A percentile compares a stretch with the other conserved stretches of the same genome.
These are phyloP conservation scores for Globisporangium echinulatum DNA, from an alignment of 352 stramenopile genomes.

Conservation along the genomic window DNA sequence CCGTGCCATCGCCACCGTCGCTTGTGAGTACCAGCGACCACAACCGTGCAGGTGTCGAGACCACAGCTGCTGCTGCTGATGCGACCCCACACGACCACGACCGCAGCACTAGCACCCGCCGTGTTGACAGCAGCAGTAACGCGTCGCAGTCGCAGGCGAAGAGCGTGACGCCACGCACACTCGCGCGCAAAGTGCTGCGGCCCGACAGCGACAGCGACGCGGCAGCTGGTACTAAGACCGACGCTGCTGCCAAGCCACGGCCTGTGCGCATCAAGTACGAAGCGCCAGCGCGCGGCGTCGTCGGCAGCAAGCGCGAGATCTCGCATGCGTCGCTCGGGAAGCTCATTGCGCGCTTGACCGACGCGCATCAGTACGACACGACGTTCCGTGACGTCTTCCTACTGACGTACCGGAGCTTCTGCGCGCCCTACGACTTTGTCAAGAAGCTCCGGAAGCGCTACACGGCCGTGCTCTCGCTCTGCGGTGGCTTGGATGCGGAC, in stretches of 20 bases:
- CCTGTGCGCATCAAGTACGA: constrained; percentile 76
- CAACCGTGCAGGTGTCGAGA: background rate
- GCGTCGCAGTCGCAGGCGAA: constrained; percentile 4
- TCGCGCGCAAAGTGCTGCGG: constrained; percentile 16
- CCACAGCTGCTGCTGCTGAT: background rate
- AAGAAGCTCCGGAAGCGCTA: constrained; percentile 87
- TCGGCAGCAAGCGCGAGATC: constrained; percentile 67
- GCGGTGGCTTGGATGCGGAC: constrained; percentile 35
- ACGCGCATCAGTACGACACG: constrained; percentile 81
- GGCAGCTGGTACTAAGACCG: background rate
- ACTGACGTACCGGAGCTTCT: constrained; percentile 78
- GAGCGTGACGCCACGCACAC: constrained; percentile 14
- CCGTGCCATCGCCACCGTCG: background rate
- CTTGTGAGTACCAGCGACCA: background rate
- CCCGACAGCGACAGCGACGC: constrained; percentile 1
- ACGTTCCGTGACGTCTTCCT: constrained; percentile 85
- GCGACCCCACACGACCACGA: background rate
- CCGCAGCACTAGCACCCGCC: constrained; percentile 1
- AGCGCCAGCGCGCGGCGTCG: constrained; percentile 43
- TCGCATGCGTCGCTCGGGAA: constrained; percentile 83
- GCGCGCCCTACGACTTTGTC: constrained; percentile 79
- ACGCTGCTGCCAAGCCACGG: constrained; percentile 18
- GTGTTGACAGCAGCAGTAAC: background rate
- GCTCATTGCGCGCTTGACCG: constrained; percentile 73
- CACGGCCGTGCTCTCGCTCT: constrained; percentile 61